Conservation (phyloP, 352 stramenopile genomes). For the Thraustotheca clavata region DNA sequence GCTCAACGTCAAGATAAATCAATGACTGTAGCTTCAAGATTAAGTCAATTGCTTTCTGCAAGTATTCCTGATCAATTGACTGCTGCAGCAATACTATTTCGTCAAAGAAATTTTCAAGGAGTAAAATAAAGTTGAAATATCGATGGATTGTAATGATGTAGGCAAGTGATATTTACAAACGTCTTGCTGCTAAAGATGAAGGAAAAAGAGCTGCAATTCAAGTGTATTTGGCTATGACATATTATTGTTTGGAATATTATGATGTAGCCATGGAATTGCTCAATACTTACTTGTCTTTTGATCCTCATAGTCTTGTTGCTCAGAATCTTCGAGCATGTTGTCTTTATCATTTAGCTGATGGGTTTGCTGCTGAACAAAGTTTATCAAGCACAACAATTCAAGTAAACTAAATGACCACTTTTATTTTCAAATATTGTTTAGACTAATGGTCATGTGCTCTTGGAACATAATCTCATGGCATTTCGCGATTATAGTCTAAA, state of each 20-base stretch:
- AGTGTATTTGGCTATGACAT: conserved; percentile 69
- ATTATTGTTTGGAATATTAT: conserved; percentile 63
- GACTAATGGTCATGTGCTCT: conserved; percentile 24
- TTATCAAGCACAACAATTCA: not conserved
- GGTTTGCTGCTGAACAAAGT: conserved; percentile 29
- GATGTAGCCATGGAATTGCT: conserved; percentile 59
- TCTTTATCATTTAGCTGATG: conserved; percentile 50
- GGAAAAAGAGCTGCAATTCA: conserved; percentile 35
- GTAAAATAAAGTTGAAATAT: too few relatives aligned
- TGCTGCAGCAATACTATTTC: conserved; percentile 19
- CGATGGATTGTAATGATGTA: conserved; percentile 24
- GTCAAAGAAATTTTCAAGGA: conserved; percentile 41
- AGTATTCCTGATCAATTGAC: conserved; percentile 12
- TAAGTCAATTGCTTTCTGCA: not conserved
- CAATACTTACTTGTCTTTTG: conserved; percentile 37
- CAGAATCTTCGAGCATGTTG: conserved; percentile 61
- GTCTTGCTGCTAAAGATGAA: conserved; percentile 28
- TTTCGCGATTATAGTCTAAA: conserved; percentile 28
- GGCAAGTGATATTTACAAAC: conserved; percentile 64
- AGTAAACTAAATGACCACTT: not conserved
- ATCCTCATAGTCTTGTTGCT: conserved; percentile 53
- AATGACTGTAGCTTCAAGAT: conserved; percentile 1
- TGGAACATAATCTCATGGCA: conserved; percentile 43
- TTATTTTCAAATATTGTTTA: not conserved
- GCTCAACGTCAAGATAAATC: conserved; percentile 17